These are phyloP conservation scores for Brassica napus DNA, from an alignment of 345 rosid genomes.

Conservation along the genomic window DNA sequence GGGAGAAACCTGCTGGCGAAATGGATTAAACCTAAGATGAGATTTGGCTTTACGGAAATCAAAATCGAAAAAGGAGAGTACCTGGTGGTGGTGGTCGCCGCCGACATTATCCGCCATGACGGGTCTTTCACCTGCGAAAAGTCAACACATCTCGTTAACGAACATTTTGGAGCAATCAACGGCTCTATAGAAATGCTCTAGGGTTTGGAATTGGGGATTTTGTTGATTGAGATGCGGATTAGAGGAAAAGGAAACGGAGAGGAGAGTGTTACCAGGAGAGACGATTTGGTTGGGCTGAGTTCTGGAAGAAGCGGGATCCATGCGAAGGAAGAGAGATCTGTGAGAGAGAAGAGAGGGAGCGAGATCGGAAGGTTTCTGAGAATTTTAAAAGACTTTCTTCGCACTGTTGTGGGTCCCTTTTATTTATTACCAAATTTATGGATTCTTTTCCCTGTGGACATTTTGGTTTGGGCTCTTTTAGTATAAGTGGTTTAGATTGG, in stretches of 20 bases:
- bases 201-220: conserved; percentile 24
- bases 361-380: conserved; percentile 3
- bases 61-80: conserved; percentile 13
- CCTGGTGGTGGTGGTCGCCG: conserved; percentile 54
- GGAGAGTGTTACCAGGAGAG: conserved; percentile 42
- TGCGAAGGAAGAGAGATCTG: conserved; percentile 3
- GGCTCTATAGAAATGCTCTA: conserved; percentile 17
- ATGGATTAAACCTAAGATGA: conserved; percentile 10
- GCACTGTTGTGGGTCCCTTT: not conserved
- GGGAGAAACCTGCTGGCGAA: conserved; percentile 40
- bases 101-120: conserved; percentile 39
- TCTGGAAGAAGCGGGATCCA: conserved; percentile 39
- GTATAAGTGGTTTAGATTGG: too few relatives aligned
- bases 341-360: conserved; percentile 19
- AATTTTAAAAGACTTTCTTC: not conserved
- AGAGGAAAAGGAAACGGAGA: not conserved
- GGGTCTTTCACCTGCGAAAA: conserved; percentile 52
- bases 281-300: conserved; percentile 41
- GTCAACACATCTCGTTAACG: conserved; percentile 2
- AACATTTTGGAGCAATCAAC: conserved; percentile 22
- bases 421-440: not conserved
- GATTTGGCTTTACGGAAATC: not conserved
- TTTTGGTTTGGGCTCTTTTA: not conserved
- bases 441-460: not conserved
- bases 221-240: not conserved